Percentiles rank a stretch among this genome's conserved stretches.
Evolutionary conservation across 1,284 basidiomycete species (phyloP).

Genomic region (Ceratobasidium sp.): DNA sequence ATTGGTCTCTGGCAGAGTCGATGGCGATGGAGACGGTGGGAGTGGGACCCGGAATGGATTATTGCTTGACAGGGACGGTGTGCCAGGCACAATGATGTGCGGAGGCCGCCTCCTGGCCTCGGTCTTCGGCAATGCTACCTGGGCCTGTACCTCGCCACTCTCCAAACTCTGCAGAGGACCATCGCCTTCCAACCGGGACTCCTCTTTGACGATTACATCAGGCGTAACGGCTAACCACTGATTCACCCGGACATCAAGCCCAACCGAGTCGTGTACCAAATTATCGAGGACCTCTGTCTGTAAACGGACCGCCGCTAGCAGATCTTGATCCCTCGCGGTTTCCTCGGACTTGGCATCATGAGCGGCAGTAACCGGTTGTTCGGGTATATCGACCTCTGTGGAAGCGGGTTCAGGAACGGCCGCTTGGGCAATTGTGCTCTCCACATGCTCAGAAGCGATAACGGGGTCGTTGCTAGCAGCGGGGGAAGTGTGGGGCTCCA

Average conservation of each 20-base stretch:
- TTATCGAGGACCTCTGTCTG: neutral
- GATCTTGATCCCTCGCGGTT: neutral
- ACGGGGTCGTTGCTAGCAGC: neutral
- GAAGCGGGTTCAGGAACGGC: constrained; percentile 21
- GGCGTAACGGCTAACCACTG: constrained; percentile 38
- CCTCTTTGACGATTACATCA: neutral
- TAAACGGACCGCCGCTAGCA: constrained; percentile 2
- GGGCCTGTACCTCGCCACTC: neutral
- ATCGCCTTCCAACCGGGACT: neutral
- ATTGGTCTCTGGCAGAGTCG: constrained; percentile 21
- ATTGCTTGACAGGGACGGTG: constrained; percentile 18
- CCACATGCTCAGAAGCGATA: constrained; percentile 8
- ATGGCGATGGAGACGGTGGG: constrained; percentile 30
- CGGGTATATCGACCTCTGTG: neutral
- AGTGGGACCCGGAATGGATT: constrained; percentile 43
- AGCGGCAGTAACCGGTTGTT: neutral
- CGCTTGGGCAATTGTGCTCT: neutral
- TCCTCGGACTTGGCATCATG: neutral
- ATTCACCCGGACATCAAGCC: constrained; percentile 31
- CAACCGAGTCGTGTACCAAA: constrained; percentile 5
- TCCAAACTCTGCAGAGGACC: constrained; percentile 3
- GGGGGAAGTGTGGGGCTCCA: constrained; percentile 26
- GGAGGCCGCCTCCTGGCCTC: constrained; percentile 33
- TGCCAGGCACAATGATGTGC: constrained; percentile 27
- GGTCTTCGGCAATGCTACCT: neutral